phyloP scores from a whole-genome alignment of 2,329 filamentous ascomycete genomes.

The Knufia fluminis region DNA sequence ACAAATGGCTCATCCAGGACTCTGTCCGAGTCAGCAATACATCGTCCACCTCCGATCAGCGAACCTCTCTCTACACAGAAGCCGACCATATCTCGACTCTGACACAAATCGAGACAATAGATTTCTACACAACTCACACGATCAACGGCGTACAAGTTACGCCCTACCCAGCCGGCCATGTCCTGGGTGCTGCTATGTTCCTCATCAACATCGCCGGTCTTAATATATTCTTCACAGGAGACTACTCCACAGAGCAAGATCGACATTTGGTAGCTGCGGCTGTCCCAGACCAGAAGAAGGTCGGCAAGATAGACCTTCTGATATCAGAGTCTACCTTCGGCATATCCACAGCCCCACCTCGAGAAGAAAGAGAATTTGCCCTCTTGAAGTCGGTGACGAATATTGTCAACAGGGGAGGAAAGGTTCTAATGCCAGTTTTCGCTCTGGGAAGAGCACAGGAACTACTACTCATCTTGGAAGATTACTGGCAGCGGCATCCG shows the following conservation, averaged over 20 bases:
- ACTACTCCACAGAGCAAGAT: constrained; percentile 94
- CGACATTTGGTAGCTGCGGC: constrained; percentile 89
- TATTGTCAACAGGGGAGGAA: constrained; percentile 81
- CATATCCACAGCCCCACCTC: constrained; percentile 84
- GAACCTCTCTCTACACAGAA: constrained; percentile 75
- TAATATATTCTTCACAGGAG: constrained; percentile 94
- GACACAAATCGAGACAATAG: constrained; percentile 89
- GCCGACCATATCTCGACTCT: constrained; percentile 91
- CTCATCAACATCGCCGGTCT: constrained; percentile 93
- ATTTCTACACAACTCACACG: constrained; percentile 96
- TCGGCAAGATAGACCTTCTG: constrained; percentile 80
- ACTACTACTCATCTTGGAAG: constrained; percentile 84
- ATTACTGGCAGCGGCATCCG: constrained; percentile 86
- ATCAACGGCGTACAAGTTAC: constrained; percentile 95
- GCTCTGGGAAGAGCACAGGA: constrained; percentile 91
- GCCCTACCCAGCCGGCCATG: constrained; percentile 91
- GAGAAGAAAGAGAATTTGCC: constrained; percentile 80
- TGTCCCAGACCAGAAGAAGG: constrained; percentile 59
- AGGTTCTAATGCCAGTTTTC: constrained; percentile 90
- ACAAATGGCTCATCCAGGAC: constrained; percentile 98
- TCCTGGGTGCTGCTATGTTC: constrained; percentile 98
- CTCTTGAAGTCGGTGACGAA: constrained; percentile 93
- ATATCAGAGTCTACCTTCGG: constrained; percentile 98
- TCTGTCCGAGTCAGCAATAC: constrained; percentile 80
- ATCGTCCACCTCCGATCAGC: constrained; percentile 52